These are phyloP conservation scores for Ustilago xerochloae DNA, from an alignment of 1,284 basidiomycete genomes.

Conservation along the genomic window DNA sequence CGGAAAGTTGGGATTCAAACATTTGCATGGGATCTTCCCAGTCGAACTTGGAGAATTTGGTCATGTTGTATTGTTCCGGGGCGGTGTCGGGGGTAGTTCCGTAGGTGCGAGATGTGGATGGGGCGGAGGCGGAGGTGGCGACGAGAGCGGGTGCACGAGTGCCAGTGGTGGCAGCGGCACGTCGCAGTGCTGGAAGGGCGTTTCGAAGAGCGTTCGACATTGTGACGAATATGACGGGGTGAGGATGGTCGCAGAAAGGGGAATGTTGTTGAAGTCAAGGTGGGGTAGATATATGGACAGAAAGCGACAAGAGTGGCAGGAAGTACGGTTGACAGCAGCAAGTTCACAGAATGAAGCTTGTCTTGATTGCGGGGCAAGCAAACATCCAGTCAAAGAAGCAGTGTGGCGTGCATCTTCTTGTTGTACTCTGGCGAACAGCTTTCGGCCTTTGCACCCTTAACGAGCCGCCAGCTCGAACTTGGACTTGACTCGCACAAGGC, in stretches of 20 bases:
- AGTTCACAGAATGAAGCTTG: not conserved
- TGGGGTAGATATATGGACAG: conserved; percentile 9
- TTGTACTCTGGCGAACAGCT: not conserved
- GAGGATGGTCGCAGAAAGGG: not conserved
- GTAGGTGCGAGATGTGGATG: conserved; percentile 15
- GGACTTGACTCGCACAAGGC: too few relatives aligned
- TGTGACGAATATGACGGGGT: not conserved
- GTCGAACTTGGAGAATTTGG: conserved; percentile 73
- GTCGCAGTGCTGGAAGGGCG: conserved; percentile 29
- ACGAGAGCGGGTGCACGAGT: conserved; percentile 7
- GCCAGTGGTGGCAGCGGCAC: conserved; percentile 8
- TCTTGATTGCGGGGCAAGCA: not conserved
- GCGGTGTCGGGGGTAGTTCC: conserved; percentile 42
- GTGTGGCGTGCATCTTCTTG: not conserved
- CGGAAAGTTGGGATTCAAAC: conserved; percentile 74
- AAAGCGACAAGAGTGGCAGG: too few relatives aligned
- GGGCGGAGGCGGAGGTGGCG: conserved; percentile 3
- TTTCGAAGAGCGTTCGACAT: conserved; percentile 48
- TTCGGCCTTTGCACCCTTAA: not conserved
- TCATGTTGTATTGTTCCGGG: conserved; percentile 53
- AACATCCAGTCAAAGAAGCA: not conserved
- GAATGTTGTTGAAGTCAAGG: not conserved
- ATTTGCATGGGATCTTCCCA: conserved; percentile 73
- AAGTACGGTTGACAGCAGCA: too few relatives aligned
- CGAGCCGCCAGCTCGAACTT: not conserved